Evolutionary conservation across 139 green algal species (phyloP), one percentile per base, ranked within the genome.

Genomic region (Picochlorum sp.): DNA sequence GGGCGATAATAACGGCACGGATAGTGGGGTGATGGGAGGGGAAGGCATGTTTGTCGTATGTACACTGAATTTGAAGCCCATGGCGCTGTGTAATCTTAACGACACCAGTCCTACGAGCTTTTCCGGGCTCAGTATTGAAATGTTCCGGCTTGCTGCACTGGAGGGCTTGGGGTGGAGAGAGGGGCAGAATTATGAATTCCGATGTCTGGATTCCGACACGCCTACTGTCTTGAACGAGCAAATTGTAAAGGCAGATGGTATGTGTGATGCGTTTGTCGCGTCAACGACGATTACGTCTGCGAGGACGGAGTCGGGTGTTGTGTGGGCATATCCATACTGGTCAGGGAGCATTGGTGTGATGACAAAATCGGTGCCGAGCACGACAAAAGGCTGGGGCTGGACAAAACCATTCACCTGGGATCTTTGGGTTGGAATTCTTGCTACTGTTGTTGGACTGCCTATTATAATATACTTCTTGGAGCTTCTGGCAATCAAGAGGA

Each of bases 301-400:
- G 3, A 20, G 54, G 9, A 32, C 13, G 20, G 54, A 13, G 18
- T 10, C 13, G 32, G 54, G 54, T 10, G 13, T 51, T 0, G 20
- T 36, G 13, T 61, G 13, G 10, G 29, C 54, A 20, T 61, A 61
- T 25, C 54, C 54, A 50, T 61, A 61, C 31, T 61, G 36, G 10
- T 47, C 25, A 20, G 20, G 14, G 4, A 18, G 12, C 14, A 33
- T 61, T 20, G 54, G 54, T 9, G 52, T 61, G 9, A 51, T 61
- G 12, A 22, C 36, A 5, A 51, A 52, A 50, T 61, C 54, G 0
- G 0, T 10, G 2, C 10, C 28, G 14, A 47, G 4, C 4, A 13
- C 13, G 0, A 22, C 54, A n/a, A 18, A 18, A 18, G 54, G 54
- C n/a, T 61, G 54, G 54, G 28, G 12, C 7, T 61, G 25, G 26